Evolutionary conservation across 1,139 yeast species (phyloP).

Genomic region (Yamadazyma epiphylla): DNA sequence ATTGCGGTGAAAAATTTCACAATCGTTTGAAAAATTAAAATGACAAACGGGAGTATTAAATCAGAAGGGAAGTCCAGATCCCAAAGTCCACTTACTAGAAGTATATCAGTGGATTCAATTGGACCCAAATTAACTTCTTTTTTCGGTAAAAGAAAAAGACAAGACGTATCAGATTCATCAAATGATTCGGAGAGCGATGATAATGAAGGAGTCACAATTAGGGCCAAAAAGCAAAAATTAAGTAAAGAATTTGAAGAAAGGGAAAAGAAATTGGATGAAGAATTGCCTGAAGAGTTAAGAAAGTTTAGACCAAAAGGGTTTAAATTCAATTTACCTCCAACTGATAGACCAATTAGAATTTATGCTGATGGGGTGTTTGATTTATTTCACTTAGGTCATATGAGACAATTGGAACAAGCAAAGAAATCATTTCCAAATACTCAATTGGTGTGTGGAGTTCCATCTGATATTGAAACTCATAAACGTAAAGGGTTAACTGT

Average conservation of each 20-base stretch:
- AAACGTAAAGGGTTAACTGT: slow-evolving; percentile 92
- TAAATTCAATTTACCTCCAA: slow-evolving; percentile 76
- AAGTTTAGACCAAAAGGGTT: slow-evolving; percentile 71
- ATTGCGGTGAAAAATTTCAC: slow-evolving; percentile 2
- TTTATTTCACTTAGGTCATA: slow-evolving; percentile 92
- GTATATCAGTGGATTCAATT: slow-evolving; percentile 42
- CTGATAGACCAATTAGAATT: slow-evolving; percentile 79
- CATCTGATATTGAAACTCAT: slow-evolving; percentile 87
- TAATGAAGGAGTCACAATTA: slow-evolving; percentile 14
- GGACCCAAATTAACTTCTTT: slow-evolving; percentile 37
- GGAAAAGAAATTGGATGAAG: slow-evolving; percentile 56
- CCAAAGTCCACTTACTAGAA: slow-evolving; percentile 19
- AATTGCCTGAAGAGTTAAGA: slow-evolving; percentile 59
- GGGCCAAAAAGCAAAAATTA: slow-evolving; percentile 25
- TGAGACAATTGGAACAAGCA: slow-evolving; percentile 96
- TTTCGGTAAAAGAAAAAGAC: slow-evolving; percentile 30
- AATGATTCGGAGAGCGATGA: slow-evolving; percentile 14
- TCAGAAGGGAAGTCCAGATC: slow-evolving; percentile 4
- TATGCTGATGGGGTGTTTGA: slow-evolving; percentile 99
- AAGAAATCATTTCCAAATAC: slow-evolving; percentile 88
- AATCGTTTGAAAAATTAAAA: neutral
- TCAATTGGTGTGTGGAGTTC: slow-evolving; percentile 83
- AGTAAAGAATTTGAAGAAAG: slow-evolving; percentile 40
- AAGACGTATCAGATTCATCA: slow-evolving; percentile 9
- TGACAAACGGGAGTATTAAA: slow-evolving; percentile 1